phyloP scores from a whole-genome alignment of 129 eudicot genomes.

The Flaveria trinervia region DNA sequence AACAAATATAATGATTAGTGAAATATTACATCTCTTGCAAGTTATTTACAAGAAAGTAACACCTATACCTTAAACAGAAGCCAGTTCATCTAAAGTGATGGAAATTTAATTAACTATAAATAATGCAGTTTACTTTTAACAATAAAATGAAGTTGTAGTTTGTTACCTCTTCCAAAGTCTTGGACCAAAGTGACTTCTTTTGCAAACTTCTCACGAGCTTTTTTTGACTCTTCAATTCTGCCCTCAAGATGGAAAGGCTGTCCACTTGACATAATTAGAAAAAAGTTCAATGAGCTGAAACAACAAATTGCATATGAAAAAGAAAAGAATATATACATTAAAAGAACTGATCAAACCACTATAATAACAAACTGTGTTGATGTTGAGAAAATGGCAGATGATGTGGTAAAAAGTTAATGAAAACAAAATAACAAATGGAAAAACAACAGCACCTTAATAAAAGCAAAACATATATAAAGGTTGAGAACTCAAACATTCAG shows the following conservation, averaged over 20 bases:
- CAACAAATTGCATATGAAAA: neutral
- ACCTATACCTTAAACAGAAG: constrained; percentile 6
- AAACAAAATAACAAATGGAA: neutral
- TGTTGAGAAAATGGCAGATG: neutral
- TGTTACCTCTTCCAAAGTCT: constrained; percentile 88
- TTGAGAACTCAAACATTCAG: neutral
- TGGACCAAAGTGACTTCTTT: constrained; percentile 92
- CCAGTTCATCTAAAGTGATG: neutral
- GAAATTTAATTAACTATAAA: neutral
- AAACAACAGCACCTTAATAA: neutral
- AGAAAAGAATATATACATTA: neutral
- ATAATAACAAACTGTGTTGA: no score
- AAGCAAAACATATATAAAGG: neutral
- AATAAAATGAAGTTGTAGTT: constrained; percentile 6
- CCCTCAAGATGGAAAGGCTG: constrained; percentile 69
- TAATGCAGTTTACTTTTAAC: neutral
- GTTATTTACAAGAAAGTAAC: constrained; percentile 10
- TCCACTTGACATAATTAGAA: constrained; percentile 54
- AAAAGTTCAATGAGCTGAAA: constrained; percentile 1
- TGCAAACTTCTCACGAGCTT: constrained; percentile 86
- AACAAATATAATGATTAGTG: constrained; percentile 6
- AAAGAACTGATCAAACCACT: neutral
- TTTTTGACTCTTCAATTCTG: constrained; percentile 89
- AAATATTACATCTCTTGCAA: neutral
- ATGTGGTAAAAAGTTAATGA: neutral